A percentile compares a stretch with the other conserved stretches of the same genome.
Conservation (phyloP, 805 yeast genomes). For the Candida adriatica region DNA sequence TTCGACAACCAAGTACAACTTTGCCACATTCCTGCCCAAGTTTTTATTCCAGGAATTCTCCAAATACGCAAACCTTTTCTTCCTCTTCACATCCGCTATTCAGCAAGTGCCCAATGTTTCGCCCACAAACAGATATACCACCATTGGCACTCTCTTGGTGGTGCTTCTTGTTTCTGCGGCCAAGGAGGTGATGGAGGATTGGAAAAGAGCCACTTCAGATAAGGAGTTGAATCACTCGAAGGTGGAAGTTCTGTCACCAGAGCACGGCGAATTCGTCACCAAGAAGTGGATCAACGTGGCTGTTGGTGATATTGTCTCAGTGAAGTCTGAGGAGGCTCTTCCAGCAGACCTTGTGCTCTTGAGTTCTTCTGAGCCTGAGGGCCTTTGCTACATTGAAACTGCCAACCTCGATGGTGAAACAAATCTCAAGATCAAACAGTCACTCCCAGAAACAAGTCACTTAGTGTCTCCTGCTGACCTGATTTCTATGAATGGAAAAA, state of each 20-base stretch:
- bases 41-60: conserved; percentile 95
- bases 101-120: conserved; percentile 97
- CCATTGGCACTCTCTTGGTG: conserved; percentile 81
- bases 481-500: conserved; percentile 45
- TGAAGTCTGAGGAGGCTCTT: conserved; percentile 79
- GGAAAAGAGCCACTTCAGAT: conserved; percentile 84
- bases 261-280: conserved; percentile 52
- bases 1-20: conserved; percentile 91
- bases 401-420: conserved; percentile 98
- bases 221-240: conserved; percentile 78
- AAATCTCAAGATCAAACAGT: conserved; percentile 89
- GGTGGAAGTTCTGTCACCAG: conserved; percentile 52
- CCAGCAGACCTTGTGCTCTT: conserved; percentile 89
- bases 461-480: conserved; percentile 61
- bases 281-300: conserved; percentile 80
- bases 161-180: conserved; percentile 88
- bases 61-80: conserved; percentile 92
- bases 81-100: conserved; percentile 82
- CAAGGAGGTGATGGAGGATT: conserved; percentile 86
- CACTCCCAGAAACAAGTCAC: conserved; percentile 68
- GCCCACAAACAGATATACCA: conserved; percentile 93
- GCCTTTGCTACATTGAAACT: conserved; percentile 94
- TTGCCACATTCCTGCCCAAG: conserved; percentile 90
- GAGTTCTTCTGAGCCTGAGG: conserved; percentile 96
- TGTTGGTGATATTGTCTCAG: conserved; percentile 88